Base-by-base conservation (phyloP, 805 yeast genomes). In the Yamadazyma takamatsuzukensis region DNA sequence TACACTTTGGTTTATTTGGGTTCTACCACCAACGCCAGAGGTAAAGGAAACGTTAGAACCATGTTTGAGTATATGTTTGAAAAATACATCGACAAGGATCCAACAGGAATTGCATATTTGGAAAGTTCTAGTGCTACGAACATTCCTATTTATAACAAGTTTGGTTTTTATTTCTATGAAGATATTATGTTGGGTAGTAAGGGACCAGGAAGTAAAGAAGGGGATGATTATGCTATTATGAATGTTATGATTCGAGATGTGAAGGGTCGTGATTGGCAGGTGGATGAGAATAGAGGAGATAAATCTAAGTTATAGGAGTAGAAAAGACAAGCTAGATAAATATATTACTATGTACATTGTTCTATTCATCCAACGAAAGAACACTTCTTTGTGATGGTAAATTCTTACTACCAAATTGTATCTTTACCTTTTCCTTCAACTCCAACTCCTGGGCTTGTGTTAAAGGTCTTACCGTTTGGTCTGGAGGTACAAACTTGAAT, bases 401-500 rank as follows among this genome's bases (percentile, higher is more conserved):
- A 6, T 69, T 51, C 42, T 68, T 61, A 4, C 70, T 63, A 41
- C 73, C 78, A 46, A 74, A 81, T 44, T 72, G 73, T 36, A 59
- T 60, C 43, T 69, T 70, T 4, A 78, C 80, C 35, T 62, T 64
- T 23, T 62, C 58, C 36, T 66, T 64, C 53, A 81, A 64, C 32
- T 65, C 68, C 29, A 61, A 64, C 48, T 76, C 83, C 59, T 87
- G 88, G 29, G 75, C 76, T 26, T 63, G 59, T 1, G 87, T 76
- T 45, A 88, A 67, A 14, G 82, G 83, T 44, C 73, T 78, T 30
- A 90, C 94, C 4, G 80, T 73, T 53, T 79, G 78, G 54, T 81
- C 76, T 9, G 96, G 95, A 8, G 89, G 78, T 24, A 86, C 83
- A 61, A 93, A 93, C 35, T 70, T 72, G 58, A 89, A 88, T 47